Evolutionary conservation across 106 monocot genomes (phyloP).

Genomic region (Amphibolis antarctica): DNA sequence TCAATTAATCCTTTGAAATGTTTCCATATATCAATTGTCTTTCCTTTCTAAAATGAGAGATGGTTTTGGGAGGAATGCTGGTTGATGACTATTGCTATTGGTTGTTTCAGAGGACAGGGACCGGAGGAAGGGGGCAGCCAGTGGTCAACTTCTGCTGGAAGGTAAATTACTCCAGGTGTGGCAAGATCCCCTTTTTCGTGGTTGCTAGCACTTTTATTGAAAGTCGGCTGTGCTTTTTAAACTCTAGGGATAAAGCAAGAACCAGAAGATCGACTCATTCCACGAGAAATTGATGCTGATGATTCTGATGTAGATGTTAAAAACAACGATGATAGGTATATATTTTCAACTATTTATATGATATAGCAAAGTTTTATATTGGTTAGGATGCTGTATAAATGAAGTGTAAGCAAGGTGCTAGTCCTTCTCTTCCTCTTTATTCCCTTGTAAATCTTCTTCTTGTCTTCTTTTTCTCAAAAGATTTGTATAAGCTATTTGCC

Average conservation of each 20-base stretch:
- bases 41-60: no score
- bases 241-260: constrained; percentile 53
- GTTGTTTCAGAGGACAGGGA: constrained; percentile 72
- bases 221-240: not conserved
- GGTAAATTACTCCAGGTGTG: constrained; percentile 15
- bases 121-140: constrained; percentile 45
- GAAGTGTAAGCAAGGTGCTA: no score
- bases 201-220: not conserved
- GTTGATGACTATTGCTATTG: not conserved
- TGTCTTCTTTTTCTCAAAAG: no score
- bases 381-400: no score
- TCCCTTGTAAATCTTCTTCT: no score
- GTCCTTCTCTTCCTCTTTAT: no score
- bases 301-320: constrained; percentile 88
- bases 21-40: not conserved
- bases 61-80: not conserved
- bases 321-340: constrained; percentile 83
- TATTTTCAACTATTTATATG: no score
- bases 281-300: constrained; percentile 81
- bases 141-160: constrained; percentile 71
- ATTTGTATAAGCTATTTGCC: no score
- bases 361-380: no score
- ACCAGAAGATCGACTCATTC: constrained; percentile 70
- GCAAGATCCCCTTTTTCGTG: constrained; percentile 1
- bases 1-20: not conserved